Evolutionary conservation across 2,329 filamentous ascomycete genomes (phyloP), one percentile per base, ranked within the genome.

Genomic region (Knoxdaviesia proteae): DNA sequence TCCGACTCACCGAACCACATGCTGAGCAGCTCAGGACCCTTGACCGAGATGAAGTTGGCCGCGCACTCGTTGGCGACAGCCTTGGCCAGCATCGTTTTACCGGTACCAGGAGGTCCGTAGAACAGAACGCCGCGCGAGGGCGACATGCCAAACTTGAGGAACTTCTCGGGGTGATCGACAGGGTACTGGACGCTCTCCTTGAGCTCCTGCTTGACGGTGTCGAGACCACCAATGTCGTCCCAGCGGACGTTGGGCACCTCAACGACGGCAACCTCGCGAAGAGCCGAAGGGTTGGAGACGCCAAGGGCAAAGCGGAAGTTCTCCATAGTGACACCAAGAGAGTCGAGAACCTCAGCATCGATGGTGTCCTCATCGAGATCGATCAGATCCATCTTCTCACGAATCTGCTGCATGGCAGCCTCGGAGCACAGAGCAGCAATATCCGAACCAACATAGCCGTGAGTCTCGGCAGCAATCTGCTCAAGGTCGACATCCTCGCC

Each of bases 1-100:
- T 98, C 92, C 43, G 90, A 98, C 68, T 98, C 90, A 78, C 90
- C 90, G 58, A 98, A 98, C 90, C 90, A 98, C 90, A 98, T 98
- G 62, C 86, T 94, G 54, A 98, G 76, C 55, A 98, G 72, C 62
- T 98, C 90, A 45, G 90, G 92, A 47, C 90, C 90, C 77, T 98
- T 98, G 63, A 98, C 80, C 36, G 90, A 98, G 59, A 98, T 96
- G 68, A 98, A 98, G 71, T 98, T 98, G 72, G 90, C 90, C 47
- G 90, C 82, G 58, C 87, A 96, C 69, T 98, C 90, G 65, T 96
- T 98, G 65, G 90, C 90, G 51, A 98, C 90, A 53, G 90, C 90
- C 75, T 98, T 98, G 59, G 90, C 90, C 68, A 98, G 81, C 69
- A 98, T 77, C 48, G 90, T 98, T 74, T 98, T 98, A 94, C 90